Evolutionary conservation across 139 green algal species (phyloP), one percentile per base, ranked within the genome.

Genomic region (Tetraselmis striata): DNA sequence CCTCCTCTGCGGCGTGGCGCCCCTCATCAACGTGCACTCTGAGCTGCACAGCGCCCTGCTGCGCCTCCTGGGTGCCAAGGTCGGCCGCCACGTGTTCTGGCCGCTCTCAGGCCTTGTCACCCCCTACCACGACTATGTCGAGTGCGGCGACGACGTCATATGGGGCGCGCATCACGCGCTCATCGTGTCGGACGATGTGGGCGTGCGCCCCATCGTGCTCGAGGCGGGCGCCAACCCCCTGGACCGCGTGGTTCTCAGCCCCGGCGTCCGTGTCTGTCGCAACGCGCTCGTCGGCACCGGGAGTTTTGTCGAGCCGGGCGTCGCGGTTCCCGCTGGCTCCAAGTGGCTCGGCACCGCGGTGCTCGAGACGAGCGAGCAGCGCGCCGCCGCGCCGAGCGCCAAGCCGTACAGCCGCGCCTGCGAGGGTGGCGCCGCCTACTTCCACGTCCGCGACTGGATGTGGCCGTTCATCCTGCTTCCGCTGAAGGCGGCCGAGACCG

Each of bases 1-100:
- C n/a, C n/a, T n/a, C n/a, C 81, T 84, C 79, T 85, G 78, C 74
- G 81, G 80, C 31, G 82, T 84, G 30, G 79, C 76, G 18, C 45
- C 45, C 0, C 77, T 84, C 1, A 82, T 87, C 25, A 82, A 82
- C 29, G 45, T 59, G 28, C 80, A 79, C 23, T 30, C 80, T 18
- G 45, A 30, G 80, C 29, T 32, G 80, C 80, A 28, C 32, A 84
- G 59, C 23, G 32, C 1, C 78, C 5, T 82, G 11, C 78, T 77
- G 11, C 74, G 74, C 26, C 30, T 29, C 1, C 25, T 86, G 31
- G 85, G 85, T 27, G 82, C 83, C 22, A 84, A 82, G 32, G 59
- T 88, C 32, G 86, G 86, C 2, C 79, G 82, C 67, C 81, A 82
- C 25, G 82, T 90, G 25, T 85, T 87, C 31, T 87, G 84, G 84